phyloP scores from a whole-genome alignment of 176 grass and related monocot genomes.

The Panicum miliaceum region DNA sequence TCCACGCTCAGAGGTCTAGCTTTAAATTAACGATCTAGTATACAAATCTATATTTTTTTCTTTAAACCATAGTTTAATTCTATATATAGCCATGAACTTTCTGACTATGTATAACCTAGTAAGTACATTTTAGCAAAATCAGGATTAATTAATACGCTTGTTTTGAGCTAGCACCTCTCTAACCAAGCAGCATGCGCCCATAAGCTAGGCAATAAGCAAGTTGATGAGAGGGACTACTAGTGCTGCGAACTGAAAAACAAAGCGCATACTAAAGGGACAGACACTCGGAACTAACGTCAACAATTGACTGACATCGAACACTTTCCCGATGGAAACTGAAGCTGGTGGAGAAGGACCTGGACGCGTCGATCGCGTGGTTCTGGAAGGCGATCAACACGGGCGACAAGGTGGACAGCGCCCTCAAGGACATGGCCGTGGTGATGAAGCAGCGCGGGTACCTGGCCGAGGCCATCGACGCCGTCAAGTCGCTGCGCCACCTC shows the following conservation, averaged over 20 bases:
- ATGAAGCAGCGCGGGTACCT: constrained; percentile 83
- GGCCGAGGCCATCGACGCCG: constrained; percentile 69
- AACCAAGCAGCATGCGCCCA: no score
- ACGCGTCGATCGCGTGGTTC: constrained; percentile 79
- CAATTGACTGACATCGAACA: background rate
- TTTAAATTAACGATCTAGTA: background rate
- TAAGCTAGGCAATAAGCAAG: background rate
- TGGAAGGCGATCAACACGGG: constrained; percentile 75
- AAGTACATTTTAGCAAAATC: background rate
- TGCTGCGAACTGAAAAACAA: background rate
- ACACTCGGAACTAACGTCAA: background rate
- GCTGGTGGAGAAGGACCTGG: constrained; percentile 87
- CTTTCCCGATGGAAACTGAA: background rate
- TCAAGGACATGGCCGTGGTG: constrained; percentile 94
- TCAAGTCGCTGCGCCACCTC: constrained; percentile 70
- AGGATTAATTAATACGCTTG: background rate
- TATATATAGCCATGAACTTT: background rate
- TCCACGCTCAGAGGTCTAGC: background rate
- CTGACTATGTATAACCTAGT: background rate
- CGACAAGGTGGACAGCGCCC: constrained; percentile 77
- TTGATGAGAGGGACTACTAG: background rate
- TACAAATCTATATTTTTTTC: background rate
- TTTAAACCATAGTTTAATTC: background rate
- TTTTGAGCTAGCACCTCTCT: background rate
- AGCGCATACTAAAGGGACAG: background rate